Base-by-base conservation (phyloP, 371 early-diverging fungal genomes). In the Lichtheimia hyalospora region DNA sequence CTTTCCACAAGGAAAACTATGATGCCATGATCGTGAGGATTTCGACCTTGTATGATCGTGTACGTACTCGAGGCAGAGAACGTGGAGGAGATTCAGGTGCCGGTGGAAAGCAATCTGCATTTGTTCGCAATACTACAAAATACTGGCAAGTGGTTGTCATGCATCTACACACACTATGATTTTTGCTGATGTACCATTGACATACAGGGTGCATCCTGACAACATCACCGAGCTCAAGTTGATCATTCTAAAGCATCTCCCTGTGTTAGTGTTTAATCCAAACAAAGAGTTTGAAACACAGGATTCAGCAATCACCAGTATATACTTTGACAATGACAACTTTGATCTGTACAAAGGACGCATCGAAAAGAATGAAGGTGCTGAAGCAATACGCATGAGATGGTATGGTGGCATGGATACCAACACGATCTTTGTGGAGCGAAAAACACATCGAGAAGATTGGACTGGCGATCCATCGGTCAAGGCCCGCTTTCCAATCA, bases 371-470 rank as follows among this genome's bases (percentile, higher is more conserved):
- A 83, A 85, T 44, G 97, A 97, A 62, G 95, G 94, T 23, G 97
- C 98, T 18, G 90, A 97, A 57, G 93, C 95, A 13, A 89, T 96
- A 25, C 90, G 94, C 65, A 83, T 99, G 73, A 89, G 99, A 39
- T 99, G 98, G 98, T 99, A 99, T 73, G 97, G 97, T 64, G 90
- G 89, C 59, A 89, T 89, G 77, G 87, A 87, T 57, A 73, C 72
- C 52, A 88, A 85, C 49, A 92, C 93, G 27, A 91, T 98, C 46
- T 99, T 96, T 84, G 86, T 99, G 46, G 99, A 99, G 83, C 90
- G 98, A 51, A 99, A 99, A 80, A 96, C 94, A 7, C 99, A 97
- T 71, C 95, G 92, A 65, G 97, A 98, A 76, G 95, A 94, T 66
- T 97, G 97, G 97, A 96, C 96, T 8, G 98, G 99, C 42, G 97